A percentile compares a stretch with the other conserved stretches of the same genome.
phyloP scores from a whole-genome alignment of 371 early-diverging fungal genomes.

The Syncephalastrum racemosum region DNA sequence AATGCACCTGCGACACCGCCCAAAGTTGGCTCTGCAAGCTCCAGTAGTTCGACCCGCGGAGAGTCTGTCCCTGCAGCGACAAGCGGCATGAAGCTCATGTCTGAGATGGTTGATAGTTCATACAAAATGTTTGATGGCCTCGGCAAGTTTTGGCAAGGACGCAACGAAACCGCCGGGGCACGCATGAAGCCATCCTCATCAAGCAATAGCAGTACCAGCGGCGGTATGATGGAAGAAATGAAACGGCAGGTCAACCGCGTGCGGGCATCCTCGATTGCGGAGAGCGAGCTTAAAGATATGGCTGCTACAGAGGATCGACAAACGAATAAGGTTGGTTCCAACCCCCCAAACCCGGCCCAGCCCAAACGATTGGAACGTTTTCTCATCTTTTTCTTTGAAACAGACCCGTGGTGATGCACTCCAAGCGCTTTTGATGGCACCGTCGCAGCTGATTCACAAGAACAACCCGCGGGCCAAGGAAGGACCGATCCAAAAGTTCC shows the following conservation, averaged over 20 bases:
- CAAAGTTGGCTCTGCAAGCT: constrained; percentile 2
- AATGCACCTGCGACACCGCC: constrained; percentile 15
- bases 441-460: constrained; percentile 22
- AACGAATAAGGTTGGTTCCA: background rate
- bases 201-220: constrained; percentile 9
- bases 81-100: constrained; percentile 38
- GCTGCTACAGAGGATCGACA: constrained; percentile 2
- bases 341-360: background rate
- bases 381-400: constrained; percentile 1
- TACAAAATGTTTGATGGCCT: constrained; percentile 46
- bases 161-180: background rate
- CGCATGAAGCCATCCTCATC: constrained; percentile 7
- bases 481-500: constrained; percentile 27
- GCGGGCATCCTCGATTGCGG: constrained; percentile 8
- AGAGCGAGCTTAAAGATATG: constrained; percentile 37
- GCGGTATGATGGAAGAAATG: constrained; percentile 9
- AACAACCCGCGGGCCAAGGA: constrained; percentile 12
- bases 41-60: constrained; percentile 6
- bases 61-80: constrained; percentile 3
- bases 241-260: constrained; percentile 10
- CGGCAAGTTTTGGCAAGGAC: constrained; percentile 45
- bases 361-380: too few relatives aligned
- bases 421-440: constrained; percentile 22
- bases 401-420: constrained; percentile 14
- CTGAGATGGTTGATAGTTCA: constrained; percentile 46